Evolutionary conservation across 371 early-diverging fungal species (phyloP).

Genomic region (Mucor irregularis): DNA sequence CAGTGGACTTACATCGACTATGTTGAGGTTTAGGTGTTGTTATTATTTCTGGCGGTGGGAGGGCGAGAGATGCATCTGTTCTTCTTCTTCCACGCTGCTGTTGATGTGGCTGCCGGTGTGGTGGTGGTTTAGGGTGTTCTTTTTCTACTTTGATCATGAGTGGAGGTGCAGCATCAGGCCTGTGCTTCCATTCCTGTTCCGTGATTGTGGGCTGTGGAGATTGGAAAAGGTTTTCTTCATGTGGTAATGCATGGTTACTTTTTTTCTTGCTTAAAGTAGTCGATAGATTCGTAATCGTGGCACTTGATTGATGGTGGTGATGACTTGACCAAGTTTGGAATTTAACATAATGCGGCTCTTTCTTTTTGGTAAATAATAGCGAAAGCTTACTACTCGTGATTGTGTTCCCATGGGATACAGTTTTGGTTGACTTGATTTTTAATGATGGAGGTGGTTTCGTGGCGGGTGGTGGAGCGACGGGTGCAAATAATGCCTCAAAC

Average conservation of each 20-base stretch:
- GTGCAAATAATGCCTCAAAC: constrained; percentile 19
- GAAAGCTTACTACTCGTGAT: constrained; percentile 8
- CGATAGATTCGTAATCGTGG: background rate
- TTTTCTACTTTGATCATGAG: constrained; percentile 4
- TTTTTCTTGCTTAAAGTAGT: background rate
- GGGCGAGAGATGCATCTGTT: constrained; percentile 5
- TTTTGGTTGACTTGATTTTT: constrained; percentile 7
- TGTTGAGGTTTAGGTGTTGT: background rate
- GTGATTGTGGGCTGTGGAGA: background rate
- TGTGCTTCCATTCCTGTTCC: too few species aligned
- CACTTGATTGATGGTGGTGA: background rate
- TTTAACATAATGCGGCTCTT: constrained; percentile 21
- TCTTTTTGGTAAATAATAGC: constrained; percentile 13
- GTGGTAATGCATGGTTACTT: background rate
- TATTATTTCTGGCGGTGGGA: background rate
- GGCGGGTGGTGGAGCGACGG: background rate
- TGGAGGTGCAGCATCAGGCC: background rate
- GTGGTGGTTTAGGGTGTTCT: background rate
- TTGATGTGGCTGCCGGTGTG: background rate
- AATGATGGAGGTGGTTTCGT: constrained; percentile 5
- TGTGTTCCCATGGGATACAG: background rate
- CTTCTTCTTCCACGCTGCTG: constrained; percentile 5
- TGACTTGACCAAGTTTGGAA: constrained; percentile 22
- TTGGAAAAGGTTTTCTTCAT: constrained; percentile 8
- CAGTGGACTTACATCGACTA: constrained; percentile 5